A percentile compares a stretch with the other conserved stretches of the same genome.
These are phyloP conservation scores for Daphne laureola DNA, from an alignment of 441 rosid species.

Conservation along the genomic window DNA sequence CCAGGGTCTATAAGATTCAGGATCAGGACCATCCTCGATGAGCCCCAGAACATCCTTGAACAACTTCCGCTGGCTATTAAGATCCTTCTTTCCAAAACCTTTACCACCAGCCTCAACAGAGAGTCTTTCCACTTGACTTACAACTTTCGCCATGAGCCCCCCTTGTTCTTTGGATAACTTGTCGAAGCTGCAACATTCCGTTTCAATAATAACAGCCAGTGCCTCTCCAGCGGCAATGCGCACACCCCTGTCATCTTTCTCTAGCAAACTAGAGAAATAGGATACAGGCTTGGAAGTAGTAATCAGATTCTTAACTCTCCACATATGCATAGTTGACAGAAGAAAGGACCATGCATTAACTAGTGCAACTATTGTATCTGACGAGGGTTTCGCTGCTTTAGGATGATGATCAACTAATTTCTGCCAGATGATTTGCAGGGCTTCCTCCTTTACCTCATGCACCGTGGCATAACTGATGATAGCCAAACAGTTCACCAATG, in stretches of 20 bases:
- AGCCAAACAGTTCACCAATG: constrained; percentile 3
- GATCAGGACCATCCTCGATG: constrained; percentile 1
- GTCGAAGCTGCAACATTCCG: neutral
- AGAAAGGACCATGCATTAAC: constrained; percentile 18
- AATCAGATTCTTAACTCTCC: too few species aligned
- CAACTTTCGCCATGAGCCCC: constrained; percentile 5
- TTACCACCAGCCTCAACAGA: neutral
- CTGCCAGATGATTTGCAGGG: constrained; percentile 13
- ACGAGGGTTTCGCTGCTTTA: constrained; percentile 1
- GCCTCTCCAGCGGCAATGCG: constrained; percentile 12
- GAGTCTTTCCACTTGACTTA: neutral
- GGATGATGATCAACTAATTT: constrained; percentile 4
- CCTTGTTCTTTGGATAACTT: neutral
- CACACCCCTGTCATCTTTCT: constrained; percentile 1
- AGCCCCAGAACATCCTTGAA: constrained; percentile 1
- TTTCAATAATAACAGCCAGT: constrained; percentile 14
- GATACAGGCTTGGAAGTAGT: constrained; percentile 6
- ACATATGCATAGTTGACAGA: constrained; percentile 10
- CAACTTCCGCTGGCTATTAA: neutral
- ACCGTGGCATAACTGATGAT: constrained; percentile 6
- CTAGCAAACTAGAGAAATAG: constrained; percentile 3
- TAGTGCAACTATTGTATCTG: constrained; percentile 7
- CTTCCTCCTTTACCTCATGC: neutral
- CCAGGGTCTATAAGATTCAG: too few species aligned
- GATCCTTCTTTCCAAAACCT: neutral